These are phyloP conservation scores for Setomelanomma holmii DNA, from an alignment of 2,329 filamentous ascomycete genomes.

Conservation along the genomic window DNA sequence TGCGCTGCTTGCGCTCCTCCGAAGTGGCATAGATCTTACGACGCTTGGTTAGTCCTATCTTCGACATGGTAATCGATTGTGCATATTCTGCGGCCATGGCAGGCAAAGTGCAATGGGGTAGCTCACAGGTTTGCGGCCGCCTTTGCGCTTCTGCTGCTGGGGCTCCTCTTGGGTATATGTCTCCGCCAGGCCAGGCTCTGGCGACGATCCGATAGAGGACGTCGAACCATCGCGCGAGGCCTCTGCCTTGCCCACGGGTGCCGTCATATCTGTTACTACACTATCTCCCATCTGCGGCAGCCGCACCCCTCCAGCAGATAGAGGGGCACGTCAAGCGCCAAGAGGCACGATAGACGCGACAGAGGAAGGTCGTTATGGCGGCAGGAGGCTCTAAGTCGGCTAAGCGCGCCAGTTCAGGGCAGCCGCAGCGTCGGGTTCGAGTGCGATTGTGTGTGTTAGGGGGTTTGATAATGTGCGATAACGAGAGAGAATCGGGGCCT, in stretches of 20 bases:
- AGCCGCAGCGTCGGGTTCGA: slow-evolving; percentile 46
- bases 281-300: slow-evolving; percentile 60
- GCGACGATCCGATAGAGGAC: slow-evolving; percentile 57
- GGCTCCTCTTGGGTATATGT: slow-evolving; percentile 54
- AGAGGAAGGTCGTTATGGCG: slow-evolving; percentile 19
- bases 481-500: slow-evolving; percentile 38
- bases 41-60: slow-evolving; percentile 49
- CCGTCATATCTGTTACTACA: slow-evolving; percentile 53
- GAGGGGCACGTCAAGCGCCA: slow-evolving; percentile 46
- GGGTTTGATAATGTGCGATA: slow-evolving; percentile 55
- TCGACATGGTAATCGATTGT: slow-evolving; percentile 38
- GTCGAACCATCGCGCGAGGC: slow-evolving; percentile 54
- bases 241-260: slow-evolving; percentile 55
- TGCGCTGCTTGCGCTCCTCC: slow-evolving; percentile 96
- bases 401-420: slow-evolving; percentile 47
- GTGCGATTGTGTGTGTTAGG: slow-evolving; percentile 42
- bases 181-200: slow-evolving; percentile 53
- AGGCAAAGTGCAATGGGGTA: slow-evolving; percentile 23
- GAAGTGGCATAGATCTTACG: slow-evolving; percentile 96
- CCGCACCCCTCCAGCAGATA: slow-evolving; percentile 51
- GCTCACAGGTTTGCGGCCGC: slow-evolving; percentile 93
- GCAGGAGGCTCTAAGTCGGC: slow-evolving; percentile 39
- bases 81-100: slow-evolving; percentile 31
- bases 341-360: slow-evolving; percentile 44
- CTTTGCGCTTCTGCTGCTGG: slow-evolving; percentile 85